phyloP scores from a whole-genome alignment of 768 basidiomycete species.

The Kwoniella pini region DNA sequence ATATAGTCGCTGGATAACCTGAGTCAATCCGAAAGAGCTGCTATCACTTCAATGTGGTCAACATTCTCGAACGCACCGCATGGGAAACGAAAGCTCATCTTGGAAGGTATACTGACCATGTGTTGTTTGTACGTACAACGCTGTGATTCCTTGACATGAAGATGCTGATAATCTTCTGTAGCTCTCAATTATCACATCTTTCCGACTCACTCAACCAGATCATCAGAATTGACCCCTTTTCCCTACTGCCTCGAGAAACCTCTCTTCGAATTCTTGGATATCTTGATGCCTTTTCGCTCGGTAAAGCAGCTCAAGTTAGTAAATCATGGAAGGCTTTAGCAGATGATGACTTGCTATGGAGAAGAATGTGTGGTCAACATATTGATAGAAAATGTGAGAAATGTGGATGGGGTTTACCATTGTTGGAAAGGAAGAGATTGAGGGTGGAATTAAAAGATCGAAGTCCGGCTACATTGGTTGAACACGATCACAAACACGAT shows the following conservation, averaged over 20 bases:
- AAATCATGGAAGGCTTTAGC: constrained; percentile 81
- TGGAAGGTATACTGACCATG: constrained; percentile 96
- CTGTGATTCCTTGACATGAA: not conserved
- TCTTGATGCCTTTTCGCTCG: constrained; percentile 89
- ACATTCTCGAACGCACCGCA: constrained; percentile 94
- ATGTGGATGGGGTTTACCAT: constrained; percentile 95
- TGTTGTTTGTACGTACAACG: constrained; percentile 71
- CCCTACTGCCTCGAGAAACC: constrained; percentile 85
- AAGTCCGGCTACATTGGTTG: constrained; percentile 37
- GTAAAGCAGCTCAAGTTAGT: constrained; percentile 88
- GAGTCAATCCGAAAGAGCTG: constrained; percentile 78
- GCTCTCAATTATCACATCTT: constrained; percentile 90
- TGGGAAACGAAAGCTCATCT: constrained; percentile 84
- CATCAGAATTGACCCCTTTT: constrained; percentile 93
- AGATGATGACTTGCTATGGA: constrained; percentile 94
- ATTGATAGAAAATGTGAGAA: constrained; percentile 95
- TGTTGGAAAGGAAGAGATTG: constrained; percentile 64
- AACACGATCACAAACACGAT: constrained; percentile 32
- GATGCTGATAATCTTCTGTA: not conserved
- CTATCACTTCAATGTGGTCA: constrained; percentile 91
- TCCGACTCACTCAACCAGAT: constrained; percentile 87
- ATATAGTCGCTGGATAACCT: constrained; percentile 83
- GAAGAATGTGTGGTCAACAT: constrained; percentile 95
- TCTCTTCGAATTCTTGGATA: constrained; percentile 79
- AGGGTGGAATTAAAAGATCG: constrained; percentile 47